Conservation (phyloP, 2,329 filamentous ascomycete genomes). For the Chrysosphaeria jannelii region DNA sequence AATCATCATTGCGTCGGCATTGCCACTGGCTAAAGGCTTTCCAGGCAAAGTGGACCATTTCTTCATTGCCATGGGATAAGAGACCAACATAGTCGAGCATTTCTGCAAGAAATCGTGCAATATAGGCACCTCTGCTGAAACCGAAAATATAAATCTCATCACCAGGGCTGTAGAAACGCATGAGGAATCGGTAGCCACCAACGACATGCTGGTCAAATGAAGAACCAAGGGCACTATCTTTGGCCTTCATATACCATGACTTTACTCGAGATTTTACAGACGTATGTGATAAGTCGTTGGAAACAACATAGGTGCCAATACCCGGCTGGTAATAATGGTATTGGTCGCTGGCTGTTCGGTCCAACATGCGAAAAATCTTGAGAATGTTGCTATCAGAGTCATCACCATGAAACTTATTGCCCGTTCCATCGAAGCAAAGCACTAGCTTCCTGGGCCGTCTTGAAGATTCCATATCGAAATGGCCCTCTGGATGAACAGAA, state of each 20-base stretch:
- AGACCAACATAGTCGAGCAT: slow-evolving; percentile 66
- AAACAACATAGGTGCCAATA: slow-evolving; percentile 43
- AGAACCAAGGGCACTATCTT: slow-evolving; percentile 51
- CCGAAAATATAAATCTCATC: slow-evolving; percentile 44
- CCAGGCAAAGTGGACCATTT: slow-evolving; percentile 64
- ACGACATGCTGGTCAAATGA: slow-evolving; percentile 65
- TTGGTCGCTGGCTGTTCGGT: slow-evolving; percentile 29
- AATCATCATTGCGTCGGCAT: slow-evolving; percentile 13
- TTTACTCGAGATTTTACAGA: slow-evolving; percentile 23
- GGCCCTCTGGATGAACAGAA: too few species aligned
- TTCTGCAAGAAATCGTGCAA: slow-evolving; percentile 46
- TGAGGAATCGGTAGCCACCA: slow-evolving; percentile 51
- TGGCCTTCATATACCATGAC: slow-evolving; percentile 40
- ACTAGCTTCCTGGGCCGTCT: slow-evolving; percentile 16
- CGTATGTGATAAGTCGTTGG: slow-evolving; percentile 25
- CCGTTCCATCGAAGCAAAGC: slow-evolving; percentile 31
- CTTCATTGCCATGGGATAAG: slow-evolving; percentile 54
- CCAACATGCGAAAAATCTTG: slow-evolving; percentile 40
- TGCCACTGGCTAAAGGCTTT: slow-evolving; percentile 53
- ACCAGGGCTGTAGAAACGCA: slow-evolving; percentile 36
- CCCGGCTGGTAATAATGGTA: slow-evolving; percentile 36
- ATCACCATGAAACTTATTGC: slow-evolving; percentile 31
- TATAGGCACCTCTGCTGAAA: slow-evolving; percentile 43
- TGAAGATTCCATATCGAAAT: too few species aligned
- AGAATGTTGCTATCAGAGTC: slow-evolving; percentile 34